Percentiles rank a stretch among this genome's conserved stretches.
These are phyloP conservation scores for Jaenimonas drosophilae DNA, from an alignment of 208 protist species.

Conservation along the genomic window DNA sequence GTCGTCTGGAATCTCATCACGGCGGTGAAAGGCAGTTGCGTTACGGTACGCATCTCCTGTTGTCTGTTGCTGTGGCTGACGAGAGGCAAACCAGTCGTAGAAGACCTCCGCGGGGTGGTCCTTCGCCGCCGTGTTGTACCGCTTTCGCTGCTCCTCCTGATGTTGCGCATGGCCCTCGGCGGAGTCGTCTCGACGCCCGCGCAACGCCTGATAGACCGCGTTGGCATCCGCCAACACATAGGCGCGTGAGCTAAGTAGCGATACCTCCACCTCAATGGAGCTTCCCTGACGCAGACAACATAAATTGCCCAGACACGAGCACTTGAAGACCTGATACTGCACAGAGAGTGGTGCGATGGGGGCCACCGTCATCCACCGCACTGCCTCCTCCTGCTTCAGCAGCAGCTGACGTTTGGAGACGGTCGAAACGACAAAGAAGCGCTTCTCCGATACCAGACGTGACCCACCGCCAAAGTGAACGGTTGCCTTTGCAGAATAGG, in stretches of 20 bases:
- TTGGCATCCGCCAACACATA: constrained; percentile 21
- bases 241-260: constrained; percentile 28
- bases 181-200: no score
- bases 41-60: no score
- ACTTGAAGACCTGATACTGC: constrained; percentile 37
- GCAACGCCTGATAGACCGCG: constrained; percentile 13
- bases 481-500: constrained; percentile 25
- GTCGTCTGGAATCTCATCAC: no score
- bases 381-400: constrained; percentile 28
- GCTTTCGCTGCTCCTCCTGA: no score
- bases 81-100: no score
- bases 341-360: constrained; percentile 18
- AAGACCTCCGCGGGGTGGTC: no score
- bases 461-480: constrained; percentile 18
- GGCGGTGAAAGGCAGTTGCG: no score
- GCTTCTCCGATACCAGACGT: background rate
- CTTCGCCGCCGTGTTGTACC: no score
- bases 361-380: constrained; percentile 5
- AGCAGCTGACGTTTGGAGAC: constrained; percentile 45
- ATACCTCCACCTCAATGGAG: constrained; percentile 44
- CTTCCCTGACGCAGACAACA: constrained; percentile 29
- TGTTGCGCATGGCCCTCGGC: no score
- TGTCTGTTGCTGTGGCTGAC: no score
- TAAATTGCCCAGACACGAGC: constrained; percentile 28
- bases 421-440: constrained; percentile 41